Percentiles rank a stretch among this genome's conserved stretches.
Conservation (phyloP, 2,329 filamentous ascomycete genomes). For the Alternaria arbusti region DNA sequence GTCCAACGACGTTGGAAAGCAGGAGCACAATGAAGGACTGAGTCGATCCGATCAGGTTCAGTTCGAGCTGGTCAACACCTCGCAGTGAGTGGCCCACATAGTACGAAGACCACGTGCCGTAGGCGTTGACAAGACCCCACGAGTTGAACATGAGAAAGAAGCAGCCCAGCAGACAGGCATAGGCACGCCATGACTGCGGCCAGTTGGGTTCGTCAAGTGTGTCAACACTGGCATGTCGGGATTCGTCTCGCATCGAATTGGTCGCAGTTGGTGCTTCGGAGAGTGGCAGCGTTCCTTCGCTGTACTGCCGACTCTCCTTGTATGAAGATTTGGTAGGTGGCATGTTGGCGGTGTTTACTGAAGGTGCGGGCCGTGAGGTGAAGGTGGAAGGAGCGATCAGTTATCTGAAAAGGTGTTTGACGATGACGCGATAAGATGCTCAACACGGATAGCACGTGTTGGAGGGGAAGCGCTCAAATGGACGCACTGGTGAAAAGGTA, state of each 20-base stretch:
- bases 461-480: constrained; percentile 23
- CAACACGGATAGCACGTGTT: constrained; percentile 24
- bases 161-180: constrained; percentile 53
- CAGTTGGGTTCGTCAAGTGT: constrained; percentile 47
- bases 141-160: constrained; percentile 60
- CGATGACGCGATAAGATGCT: constrained; percentile 17
- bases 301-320: constrained; percentile 29
- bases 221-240: constrained; percentile 19
- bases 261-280: constrained; percentile 31
- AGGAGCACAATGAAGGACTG: constrained; percentile 56
- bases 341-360: constrained; percentile 24
- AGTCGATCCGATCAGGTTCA: constrained; percentile 58
- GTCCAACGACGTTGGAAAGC: constrained; percentile 55
- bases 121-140: constrained; percentile 58
- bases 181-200: constrained; percentile 55
- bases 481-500: constrained; percentile 16
- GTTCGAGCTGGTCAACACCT: constrained; percentile 47
- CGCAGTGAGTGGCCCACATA: constrained; percentile 56
- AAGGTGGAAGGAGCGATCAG: constrained; percentile 14
- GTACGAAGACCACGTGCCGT: constrained; percentile 58
- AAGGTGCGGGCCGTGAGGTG: background rate
- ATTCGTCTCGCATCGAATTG: constrained; percentile 31
- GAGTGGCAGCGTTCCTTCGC: constrained; percentile 28
- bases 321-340: constrained; percentile 15
- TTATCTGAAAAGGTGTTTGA: constrained; percentile 11